Evolutionary conservation across 371 early-diverging fungal species (phyloP).

Genomic region (Actinomortierella ambigua): DNA sequence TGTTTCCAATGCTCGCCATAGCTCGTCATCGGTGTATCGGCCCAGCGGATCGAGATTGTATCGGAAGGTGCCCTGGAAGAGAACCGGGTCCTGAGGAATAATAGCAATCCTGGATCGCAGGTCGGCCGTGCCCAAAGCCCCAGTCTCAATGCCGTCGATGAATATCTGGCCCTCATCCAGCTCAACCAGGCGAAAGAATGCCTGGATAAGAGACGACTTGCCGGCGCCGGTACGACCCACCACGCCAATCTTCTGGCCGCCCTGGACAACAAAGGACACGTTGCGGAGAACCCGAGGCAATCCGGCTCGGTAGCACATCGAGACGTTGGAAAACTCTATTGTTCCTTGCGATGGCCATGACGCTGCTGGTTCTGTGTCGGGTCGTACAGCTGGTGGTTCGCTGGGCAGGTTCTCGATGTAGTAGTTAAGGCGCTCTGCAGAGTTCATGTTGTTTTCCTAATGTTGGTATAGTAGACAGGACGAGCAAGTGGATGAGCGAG

Average conservation of each 20-base stretch:
- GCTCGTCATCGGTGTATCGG: conserved; percentile 58
- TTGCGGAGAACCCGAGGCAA: conserved; percentile 53
- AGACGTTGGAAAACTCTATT: conserved; percentile 61
- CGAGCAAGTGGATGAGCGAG: no score
- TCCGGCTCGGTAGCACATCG: conserved; percentile 66
- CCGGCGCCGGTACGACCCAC: conserved; percentile 95
- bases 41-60: conserved; percentile 73
- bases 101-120: conserved; percentile 82
- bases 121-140: conserved; percentile 76
- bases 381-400: conserved; percentile 55
- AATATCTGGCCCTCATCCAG: conserved; percentile 72
- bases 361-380: conserved; percentile 54
- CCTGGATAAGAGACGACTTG: conserved; percentile 85
- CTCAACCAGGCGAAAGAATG: conserved; percentile 92
- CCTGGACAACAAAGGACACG: conserved; percentile 66
- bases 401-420: conserved; percentile 56
- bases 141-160: conserved; percentile 83
- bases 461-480: conserved; percentile 3
- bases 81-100: conserved; percentile 96
- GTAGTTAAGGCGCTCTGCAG: conserved; percentile 57
- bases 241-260: conserved; percentile 87
- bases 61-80: conserved; percentile 77
- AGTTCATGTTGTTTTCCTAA: conserved; percentile 44
- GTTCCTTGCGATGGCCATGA: conserved; percentile 61
- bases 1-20: conserved; percentile 63